Base-by-base conservation (phyloP, 225 moss, liverwort and hornwort genomes). In the Polytrichum formosum region DNA sequence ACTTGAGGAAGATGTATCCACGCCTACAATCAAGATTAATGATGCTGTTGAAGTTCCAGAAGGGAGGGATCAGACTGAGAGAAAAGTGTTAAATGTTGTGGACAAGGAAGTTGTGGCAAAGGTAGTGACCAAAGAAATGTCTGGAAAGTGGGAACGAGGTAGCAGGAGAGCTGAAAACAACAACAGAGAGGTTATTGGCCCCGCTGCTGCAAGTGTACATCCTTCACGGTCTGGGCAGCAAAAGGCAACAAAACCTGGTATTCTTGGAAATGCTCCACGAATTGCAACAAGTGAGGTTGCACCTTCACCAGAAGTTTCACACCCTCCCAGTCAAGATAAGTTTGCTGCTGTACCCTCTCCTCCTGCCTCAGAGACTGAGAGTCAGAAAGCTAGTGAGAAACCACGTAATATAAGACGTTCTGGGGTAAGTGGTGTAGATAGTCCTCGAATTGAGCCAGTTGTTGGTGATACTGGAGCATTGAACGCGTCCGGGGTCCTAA, bases 301-400 rank as follows among this genome's bases (percentile, higher is more conserved):
- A 63, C 27, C 53, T 62, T 56, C 35, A 25, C 71, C 80, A 30
- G 86, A 86, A 61, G 72, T 64, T 29, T 62, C 71, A 37, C 84
- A 62, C 5, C 70, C 79, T 54, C 71, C 86, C 20, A 78, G 65
- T 55, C 70, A 75, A 56, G 96, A 91, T 67, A 90, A 83, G 78
- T 27, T 76, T 0, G 68, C 71, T 10, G 56, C 61, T 20, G 69
- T 55, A 70, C 69, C 33, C 10, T 78, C 56, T 69, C 59, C 55
- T 70, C 75, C 84, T 9, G 75, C 70, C 58, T 69, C 85, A 2
- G 91, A 87, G 65, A 78, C 76, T 53, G 91, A 96, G 75, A 56
- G 56, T 66, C 75, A 83, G 0, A 81, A 72, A 68, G 80, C 30
- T 61, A 78, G 28, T 8, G 92, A 87, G 26, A 93, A 76, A 64